A percentile compares a stretch with the other conserved stretches of the same genome.
Evolutionary conservation across 768 basidiomycete species (phyloP).

Genomic region (Trametes cinnabarina): DNA sequence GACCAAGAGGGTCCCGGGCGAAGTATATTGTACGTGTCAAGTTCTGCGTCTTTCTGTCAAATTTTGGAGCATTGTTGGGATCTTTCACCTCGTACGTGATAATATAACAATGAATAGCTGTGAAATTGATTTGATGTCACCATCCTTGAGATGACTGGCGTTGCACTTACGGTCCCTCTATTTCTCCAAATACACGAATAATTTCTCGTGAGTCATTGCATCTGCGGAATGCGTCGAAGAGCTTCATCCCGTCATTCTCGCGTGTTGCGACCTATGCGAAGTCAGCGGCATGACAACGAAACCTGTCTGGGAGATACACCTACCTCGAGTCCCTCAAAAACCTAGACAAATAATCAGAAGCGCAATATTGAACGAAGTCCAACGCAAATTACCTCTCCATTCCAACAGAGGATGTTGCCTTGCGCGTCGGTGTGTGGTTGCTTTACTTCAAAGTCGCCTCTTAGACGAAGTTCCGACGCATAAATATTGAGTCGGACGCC

Average conservation of each 20-base stretch:
- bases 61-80: not conserved
- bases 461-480: conserved; percentile 71
- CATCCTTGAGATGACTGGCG: not conserved
- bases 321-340: conserved; percentile 82
- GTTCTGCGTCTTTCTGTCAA: conserved; percentile 33
- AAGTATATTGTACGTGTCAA: conserved; percentile 55
- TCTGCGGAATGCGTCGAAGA: conserved; percentile 36
- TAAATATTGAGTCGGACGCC: conserved; percentile 51
- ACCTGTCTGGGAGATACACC: conserved; percentile 19
- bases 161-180: conserved; percentile 82
- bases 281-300: not conserved
- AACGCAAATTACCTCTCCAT: conserved; percentile 75
- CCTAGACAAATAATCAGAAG: conserved; percentile 30
- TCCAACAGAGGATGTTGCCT: conserved; percentile 76
- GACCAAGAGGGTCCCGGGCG: conserved; percentile 79
- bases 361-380: not conserved
- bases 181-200: conserved; percentile 46
- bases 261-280: conserved; percentile 45
- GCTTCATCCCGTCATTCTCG: conserved; percentile 73
- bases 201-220: conserved; percentile 40
- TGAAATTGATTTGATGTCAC: not conserved
- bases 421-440: conserved; percentile 61
- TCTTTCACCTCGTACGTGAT: conserved; percentile 50
- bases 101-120: conserved; percentile 82
- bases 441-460: conserved; percentile 53